phyloP scores from a whole-genome alignment of 345 rosid species.

The Eucalyptus cloeziana region DNA sequence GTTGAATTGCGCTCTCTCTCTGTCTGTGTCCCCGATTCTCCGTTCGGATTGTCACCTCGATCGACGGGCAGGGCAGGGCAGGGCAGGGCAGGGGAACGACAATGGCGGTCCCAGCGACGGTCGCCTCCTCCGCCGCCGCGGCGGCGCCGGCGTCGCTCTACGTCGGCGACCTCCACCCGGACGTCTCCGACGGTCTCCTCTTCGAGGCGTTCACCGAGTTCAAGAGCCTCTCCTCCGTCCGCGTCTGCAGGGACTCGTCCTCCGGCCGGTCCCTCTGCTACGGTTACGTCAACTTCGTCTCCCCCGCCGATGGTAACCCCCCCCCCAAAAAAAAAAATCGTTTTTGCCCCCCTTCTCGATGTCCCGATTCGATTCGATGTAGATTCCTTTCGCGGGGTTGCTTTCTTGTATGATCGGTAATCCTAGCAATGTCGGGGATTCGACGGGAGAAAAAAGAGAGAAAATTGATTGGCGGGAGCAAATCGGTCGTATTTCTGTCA shows the following conservation, averaged over 20 bases:
- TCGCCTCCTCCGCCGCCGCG: conserved; percentile 3
- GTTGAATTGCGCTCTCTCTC: neutral
- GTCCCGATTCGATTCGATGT: neutral
- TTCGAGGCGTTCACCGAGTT: conserved; percentile 43
- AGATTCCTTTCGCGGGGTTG: neutral
- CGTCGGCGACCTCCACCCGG: conserved; percentile 69
- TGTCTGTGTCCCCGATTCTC: neutral
- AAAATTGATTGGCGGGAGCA: neutral
- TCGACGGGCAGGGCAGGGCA: neutral
- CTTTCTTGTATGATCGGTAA: neutral
- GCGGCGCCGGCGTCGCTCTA: conserved; percentile 37
- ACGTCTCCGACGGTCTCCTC: conserved; percentile 39
- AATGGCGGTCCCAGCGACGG: conserved; percentile 39
- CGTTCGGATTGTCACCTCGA: neutral
- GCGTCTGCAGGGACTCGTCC: conserved; percentile 48
- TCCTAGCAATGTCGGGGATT: neutral
- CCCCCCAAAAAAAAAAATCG: rapidly evolving
- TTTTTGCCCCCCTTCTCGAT: neutral
- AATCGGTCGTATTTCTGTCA: neutral
- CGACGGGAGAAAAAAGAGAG: neutral
- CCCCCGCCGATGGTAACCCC: conserved; percentile 38
- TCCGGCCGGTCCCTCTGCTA: conserved; percentile 64
- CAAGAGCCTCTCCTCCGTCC: conserved; percentile 57
- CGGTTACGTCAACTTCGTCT: conserved; percentile 70
- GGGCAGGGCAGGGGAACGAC: neutral